Conservation (phyloP, 306 rosid species). For the Vigna reflexopilosa region DNA sequence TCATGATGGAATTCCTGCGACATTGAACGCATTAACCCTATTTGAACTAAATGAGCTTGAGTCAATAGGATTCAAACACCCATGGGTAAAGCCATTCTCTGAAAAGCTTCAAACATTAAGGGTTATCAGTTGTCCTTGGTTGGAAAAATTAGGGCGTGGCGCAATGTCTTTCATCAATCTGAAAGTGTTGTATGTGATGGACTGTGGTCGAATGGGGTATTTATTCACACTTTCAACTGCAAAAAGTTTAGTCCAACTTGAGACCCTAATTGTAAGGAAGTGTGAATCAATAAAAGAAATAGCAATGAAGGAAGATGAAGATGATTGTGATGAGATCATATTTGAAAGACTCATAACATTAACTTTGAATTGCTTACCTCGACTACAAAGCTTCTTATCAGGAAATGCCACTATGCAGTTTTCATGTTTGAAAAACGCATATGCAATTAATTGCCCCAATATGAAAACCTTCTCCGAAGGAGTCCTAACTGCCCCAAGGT, state of each 20-base stretch:
- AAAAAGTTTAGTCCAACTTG: constrained; percentile 34
- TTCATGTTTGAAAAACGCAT: neutral
- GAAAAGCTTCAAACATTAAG: neutral
- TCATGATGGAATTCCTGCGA: neutral
- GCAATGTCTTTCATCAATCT: neutral
- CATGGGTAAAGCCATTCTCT: constrained; percentile 4
- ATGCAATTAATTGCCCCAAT: neutral
- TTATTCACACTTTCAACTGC: constrained; percentile 33
- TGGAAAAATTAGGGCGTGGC: neutral
- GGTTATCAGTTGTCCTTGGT: fast-evolving
- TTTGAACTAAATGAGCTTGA: neutral
- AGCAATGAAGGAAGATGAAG: neutral
- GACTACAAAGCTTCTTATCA: neutral
- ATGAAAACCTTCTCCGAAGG: constrained; percentile 26
- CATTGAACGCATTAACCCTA: neutral
- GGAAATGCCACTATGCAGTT: constrained; percentile 16
- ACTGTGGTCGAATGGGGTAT: neutral
- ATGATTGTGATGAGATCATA: neutral
- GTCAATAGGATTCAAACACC: constrained; percentile 19
- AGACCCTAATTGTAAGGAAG: neutral
- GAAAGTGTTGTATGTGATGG: fast-evolving
- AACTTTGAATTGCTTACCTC: neutral
- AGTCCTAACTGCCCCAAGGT: neutral
- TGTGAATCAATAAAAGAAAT: constrained; percentile 24
- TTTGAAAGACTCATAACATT: neutral